Evolutionary conservation across 192 early-diverging fungal genomes (phyloP).

Genomic region (Mortierella hygrophila): DNA sequence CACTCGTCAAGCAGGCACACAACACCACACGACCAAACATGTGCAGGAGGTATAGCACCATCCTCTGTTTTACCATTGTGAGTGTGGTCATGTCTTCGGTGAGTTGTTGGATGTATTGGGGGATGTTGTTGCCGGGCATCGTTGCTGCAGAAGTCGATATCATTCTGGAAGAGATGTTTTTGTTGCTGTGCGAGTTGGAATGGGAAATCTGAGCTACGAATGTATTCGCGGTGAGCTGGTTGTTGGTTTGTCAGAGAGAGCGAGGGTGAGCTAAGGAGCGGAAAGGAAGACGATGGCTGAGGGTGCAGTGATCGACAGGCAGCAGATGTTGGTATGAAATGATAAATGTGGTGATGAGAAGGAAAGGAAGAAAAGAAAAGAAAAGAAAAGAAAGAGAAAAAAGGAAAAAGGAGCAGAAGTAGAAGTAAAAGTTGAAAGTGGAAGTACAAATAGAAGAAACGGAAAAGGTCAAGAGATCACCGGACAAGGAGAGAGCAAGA

Average conservation of each 20-base stretch:
- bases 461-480: not conserved
- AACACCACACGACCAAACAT: not conserved
- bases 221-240: too few species aligned
- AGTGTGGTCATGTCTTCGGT: constrained; percentile 40
- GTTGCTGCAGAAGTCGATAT: constrained; percentile 42
- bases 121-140: not conserved
- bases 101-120: constrained; percentile 25
- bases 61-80: constrained; percentile 26
- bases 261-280: not conserved
- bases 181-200: not conserved
- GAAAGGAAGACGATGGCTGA: not conserved
- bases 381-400: not conserved
- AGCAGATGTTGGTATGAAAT: not conserved
- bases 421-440: not conserved
- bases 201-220: not conserved
- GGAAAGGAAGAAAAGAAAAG: not conserved
- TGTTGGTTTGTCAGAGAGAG: not conserved
- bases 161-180: not conserved
- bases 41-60: too few species aligned
- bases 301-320: constrained; percentile 11
- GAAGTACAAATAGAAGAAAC: not conserved
- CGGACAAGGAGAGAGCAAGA: not conserved
- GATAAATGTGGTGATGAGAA: not conserved
- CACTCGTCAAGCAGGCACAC: not conserved
- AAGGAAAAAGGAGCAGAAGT: not conserved